Evolutionary conservation across 2,329 filamentous ascomycete genomes (phyloP).

Genomic region (Penicillium sp.): DNA sequence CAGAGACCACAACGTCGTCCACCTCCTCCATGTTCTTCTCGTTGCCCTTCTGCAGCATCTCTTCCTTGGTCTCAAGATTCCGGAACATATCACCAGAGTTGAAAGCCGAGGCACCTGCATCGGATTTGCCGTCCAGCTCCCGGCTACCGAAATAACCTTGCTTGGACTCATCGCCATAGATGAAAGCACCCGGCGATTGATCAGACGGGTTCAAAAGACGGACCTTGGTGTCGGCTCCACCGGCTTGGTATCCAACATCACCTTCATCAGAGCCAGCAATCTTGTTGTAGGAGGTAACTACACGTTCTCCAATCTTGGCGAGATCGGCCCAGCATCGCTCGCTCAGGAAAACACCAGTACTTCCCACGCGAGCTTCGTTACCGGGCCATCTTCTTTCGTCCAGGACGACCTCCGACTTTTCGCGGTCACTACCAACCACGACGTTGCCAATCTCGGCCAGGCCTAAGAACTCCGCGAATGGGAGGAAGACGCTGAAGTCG

Average conservation of each 20-base stretch:
- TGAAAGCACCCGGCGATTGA: slow-evolving; percentile 63
- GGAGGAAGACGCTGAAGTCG: slow-evolving; percentile 94
- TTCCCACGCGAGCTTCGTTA: slow-evolving; percentile 89
- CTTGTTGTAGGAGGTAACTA: slow-evolving; percentile 63
- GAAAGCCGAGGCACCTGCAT: slow-evolving; percentile 89
- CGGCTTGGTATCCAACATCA: slow-evolving; percentile 66
- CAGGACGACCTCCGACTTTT: slow-evolving; percentile 89
- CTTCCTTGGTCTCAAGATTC: slow-evolving; percentile 89
- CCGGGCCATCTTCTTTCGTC: slow-evolving; percentile 90
- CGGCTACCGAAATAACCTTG: slow-evolving; percentile 79
- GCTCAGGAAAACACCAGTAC: slow-evolving; percentile 93
- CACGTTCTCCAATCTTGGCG: slow-evolving; percentile 71
- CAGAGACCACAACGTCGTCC: slow-evolving; percentile 78
- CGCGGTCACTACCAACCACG: slow-evolving; percentile 87
- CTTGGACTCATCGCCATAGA: slow-evolving; percentile 75
- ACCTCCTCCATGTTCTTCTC: slow-evolving; percentile 90
- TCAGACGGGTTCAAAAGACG: slow-evolving; percentile 58
- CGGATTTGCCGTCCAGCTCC: slow-evolving; percentile 84
- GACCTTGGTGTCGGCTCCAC: slow-evolving; percentile 58
- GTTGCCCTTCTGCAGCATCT: slow-evolving; percentile 94
- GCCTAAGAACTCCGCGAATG: slow-evolving; percentile 93
- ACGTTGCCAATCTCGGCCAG: slow-evolving; percentile 82
- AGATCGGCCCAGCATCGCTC: slow-evolving; percentile 96
- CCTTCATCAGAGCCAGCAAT: slow-evolving; percentile 63
- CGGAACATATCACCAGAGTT: slow-evolving; percentile 97